A percentile compares a stretch with the other conserved stretches of the same genome.
phyloP scores from a whole-genome alignment of 768 basidiomycete genomes.

The Multifurca ochricompacta region DNA sequence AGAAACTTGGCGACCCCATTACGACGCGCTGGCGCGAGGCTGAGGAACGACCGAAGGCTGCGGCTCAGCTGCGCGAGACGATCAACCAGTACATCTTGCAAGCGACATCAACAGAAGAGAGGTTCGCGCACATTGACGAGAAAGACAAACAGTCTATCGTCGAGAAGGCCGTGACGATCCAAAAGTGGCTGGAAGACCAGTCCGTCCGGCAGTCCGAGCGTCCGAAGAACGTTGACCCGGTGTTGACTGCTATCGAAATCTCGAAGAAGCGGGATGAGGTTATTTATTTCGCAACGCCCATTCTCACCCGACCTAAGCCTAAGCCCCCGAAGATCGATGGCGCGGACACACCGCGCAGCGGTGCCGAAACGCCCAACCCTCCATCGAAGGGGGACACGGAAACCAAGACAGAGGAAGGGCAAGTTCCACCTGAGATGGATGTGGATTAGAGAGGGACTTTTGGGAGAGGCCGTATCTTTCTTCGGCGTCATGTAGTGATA shows the following conservation, averaged over 20 bases:
- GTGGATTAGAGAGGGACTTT: conserved; percentile 47
- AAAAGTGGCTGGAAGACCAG: conserved; percentile 97
- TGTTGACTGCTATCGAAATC: conserved; percentile 75
- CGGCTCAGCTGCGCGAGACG: conserved; percentile 74
- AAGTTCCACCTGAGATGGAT: conserved; percentile 70
- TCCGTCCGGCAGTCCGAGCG: conserved; percentile 79
- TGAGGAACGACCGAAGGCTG: conserved; percentile 71
- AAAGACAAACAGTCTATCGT: conserved; percentile 81
- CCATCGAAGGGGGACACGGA: conserved; percentile 30
- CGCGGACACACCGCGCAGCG: conserved; percentile 66
- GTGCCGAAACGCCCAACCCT: conserved; percentile 48
- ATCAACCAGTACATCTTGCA: conserved; percentile 80
- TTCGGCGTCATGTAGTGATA: conserved; percentile 9
- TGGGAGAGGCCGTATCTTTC: conserved; percentile 1
- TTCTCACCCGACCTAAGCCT: conserved; percentile 89
- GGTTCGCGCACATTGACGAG: conserved; percentile 81
- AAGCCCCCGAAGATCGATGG: conserved; percentile 64
- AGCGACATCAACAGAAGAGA: conserved; percentile 79
- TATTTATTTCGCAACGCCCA: conserved; percentile 82
- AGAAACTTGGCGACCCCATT: conserved; percentile 82
- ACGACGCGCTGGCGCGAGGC: conserved; percentile 71
- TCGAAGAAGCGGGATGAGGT: conserved; percentile 89
- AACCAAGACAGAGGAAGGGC: conserved; percentile 30
- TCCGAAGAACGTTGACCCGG: conserved; percentile 81
- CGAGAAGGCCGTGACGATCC: conserved; percentile 82